Base-by-base conservation (phyloP, 2,329 filamentous ascomycete genomes). In the Hymenoscyphus linearis region DNA sequence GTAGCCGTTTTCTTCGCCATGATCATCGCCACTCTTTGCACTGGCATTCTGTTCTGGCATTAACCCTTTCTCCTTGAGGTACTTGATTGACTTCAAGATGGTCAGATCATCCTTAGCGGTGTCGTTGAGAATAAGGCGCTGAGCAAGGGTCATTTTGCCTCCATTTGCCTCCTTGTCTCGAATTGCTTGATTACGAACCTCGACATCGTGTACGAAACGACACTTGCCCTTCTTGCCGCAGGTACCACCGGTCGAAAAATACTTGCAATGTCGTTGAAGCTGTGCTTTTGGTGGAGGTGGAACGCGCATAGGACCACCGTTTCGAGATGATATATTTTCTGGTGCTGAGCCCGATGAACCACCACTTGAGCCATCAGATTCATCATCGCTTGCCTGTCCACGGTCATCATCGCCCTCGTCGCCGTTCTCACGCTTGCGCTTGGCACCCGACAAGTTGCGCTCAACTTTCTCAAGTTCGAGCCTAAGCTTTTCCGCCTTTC, bases 191-290 rank as follows among this genome's bases (percentile, higher is more conserved):
- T 85, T 83, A 67, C 85, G 80, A 61, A 86, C 82, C 64, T 82
- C 81, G 18, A 81, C 80, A 71, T 88, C 85, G 73, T 88, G 85
- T 65, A 87, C 84, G 75, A 88, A 88, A 76, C 85, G 85, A 78
- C 85, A 88, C 84, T 88, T 88, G 84, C 84, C 84, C 81, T 87
- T 87, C 80, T 88, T 88, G 58, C 85, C 85, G 75, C 85, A 88
- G 61, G 79, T 85, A 63, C 85, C 85, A 66, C 85, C 85, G 58
- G 85, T 88, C 44, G 85, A 86, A 72, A 83, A 88, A 74, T 88
- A 88, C 75, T 88, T 88, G 82, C 85, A 88, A 70, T 87, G 85
- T 65, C 82, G 84, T 57, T 82, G 80, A 50, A 85, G 80, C 69
- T 87, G 85, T 56, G 85, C 84, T 73, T 82, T 79, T 64, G 80